Base-by-base conservation (phyloP, 139 green algal species). In the Raphidocelis subcapitata region DNA sequence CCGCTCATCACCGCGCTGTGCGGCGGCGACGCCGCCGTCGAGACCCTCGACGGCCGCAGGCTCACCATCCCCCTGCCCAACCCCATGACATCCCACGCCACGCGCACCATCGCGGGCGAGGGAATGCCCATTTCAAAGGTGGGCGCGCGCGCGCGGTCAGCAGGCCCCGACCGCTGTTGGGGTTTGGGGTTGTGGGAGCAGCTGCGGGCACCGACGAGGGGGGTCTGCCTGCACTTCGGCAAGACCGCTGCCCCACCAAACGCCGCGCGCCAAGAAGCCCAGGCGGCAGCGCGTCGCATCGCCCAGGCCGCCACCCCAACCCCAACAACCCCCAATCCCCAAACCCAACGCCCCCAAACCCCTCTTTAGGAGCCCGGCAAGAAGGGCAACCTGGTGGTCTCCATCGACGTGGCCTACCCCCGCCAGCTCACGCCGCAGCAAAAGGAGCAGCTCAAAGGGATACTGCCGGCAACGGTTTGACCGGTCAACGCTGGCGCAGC, bases 91-190 rank as follows among this genome's bases (percentile, higher is more conserved):
- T 84, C 79, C 16, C 54, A 49, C 2, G 69, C 56, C 8, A 62
- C 64, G 21, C 79, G 79, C 57, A 31, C 86, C 1, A 20, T 89
- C 15, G 14, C 75, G 36, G 87, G 87, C 20, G 87, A 96, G 79
- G 92, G 92, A 59, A 97, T 97, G 92, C 91, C 92, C 23, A 83
- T 94, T 23, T 86, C 74, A 49, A 95, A 93, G n/a, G n/a, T n/a
- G n/a, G n/a, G n/a, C n/a, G n/a, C n/a, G n/a, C n/a, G n/a, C n/a
- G n/a, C n/a, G n/a, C n/a, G n/a, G n/a, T n/a, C n/a, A n/a, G n/a
- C n/a, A n/a, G n/a, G n/a, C n/a, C n/a, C n/a, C n/a, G n/a, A n/a
- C n/a, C n/a, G n/a, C n/a, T n/a, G n/a, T n/a, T n/a, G n/a, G n/a
- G n/a, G n/a, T n/a, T n/a, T n/a, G n/a, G n/a, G n/a, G n/a, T n/a